These are phyloP conservation scores for Paecilomyces sp. DNA, from an alignment of 2,329 filamentous ascomycete species.

Conservation along the genomic window DNA sequence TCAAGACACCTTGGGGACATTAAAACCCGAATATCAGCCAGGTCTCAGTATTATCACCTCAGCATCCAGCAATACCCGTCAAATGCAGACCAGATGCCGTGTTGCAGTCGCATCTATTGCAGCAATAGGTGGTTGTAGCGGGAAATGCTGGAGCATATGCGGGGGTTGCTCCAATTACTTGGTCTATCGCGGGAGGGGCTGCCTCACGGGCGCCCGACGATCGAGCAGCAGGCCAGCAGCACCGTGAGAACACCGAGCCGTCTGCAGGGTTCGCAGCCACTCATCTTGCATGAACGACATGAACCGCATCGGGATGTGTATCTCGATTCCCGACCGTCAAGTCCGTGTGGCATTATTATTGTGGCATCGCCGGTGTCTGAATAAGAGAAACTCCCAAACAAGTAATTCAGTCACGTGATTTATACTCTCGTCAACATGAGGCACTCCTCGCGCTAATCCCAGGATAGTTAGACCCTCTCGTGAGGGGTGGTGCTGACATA, in stretches of 20 bases:
- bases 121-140: not conserved
- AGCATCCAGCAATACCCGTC: not conserved
- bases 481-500: slow-evolving; percentile 10
- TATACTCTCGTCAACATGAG: not conserved
- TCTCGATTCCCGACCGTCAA: not conserved
- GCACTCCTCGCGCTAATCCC: slow-evolving; percentile 1
- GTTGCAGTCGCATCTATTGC: not conserved
- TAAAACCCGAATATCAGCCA: not conserved
- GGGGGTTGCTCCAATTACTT: slow-evolving; percentile 1
- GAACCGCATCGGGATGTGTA: not conserved
- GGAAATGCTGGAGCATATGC: not conserved
- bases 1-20: not conserved
- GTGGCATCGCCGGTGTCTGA: too few species aligned
- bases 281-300: not conserved
- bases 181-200: not conserved
- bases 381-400: not conserved
- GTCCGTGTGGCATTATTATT: not conserved
- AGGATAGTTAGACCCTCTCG: not conserved
- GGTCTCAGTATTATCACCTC: not conserved
- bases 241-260: too few species aligned
- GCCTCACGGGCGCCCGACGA: not conserved
- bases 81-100: not conserved
- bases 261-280: not conserved
- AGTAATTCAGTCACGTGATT: not conserved
- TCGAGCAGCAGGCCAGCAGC: too few species aligned